Percentiles rank a stretch among this genome's conserved stretches.
Conservation (phyloP, 179 eudicot genomes). For the Vitellaria paradoxa region DNA sequence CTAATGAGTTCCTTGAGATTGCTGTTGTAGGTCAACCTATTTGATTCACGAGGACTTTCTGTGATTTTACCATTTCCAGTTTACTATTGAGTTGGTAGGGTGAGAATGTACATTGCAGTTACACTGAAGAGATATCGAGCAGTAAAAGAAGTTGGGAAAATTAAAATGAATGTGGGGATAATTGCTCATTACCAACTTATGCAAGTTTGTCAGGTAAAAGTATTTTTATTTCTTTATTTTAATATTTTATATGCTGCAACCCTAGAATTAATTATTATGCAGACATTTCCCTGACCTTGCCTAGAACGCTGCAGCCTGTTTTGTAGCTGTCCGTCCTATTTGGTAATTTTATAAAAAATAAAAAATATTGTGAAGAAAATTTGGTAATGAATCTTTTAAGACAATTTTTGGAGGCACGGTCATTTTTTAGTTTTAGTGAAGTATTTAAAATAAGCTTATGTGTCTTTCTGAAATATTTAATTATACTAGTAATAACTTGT, state of each 20-base stretch:
- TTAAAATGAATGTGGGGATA: slow-evolving; percentile 57
- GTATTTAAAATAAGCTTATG: background rate
- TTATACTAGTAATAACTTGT: no score
- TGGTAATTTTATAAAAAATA: background rate
- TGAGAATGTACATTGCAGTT: slow-evolving; percentile 62
- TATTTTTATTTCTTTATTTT: background rate
- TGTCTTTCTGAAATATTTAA: background rate
- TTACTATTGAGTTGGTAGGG: slow-evolving; percentile 18
- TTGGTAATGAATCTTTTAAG: background rate
- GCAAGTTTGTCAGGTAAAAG: slow-evolving; percentile 65
- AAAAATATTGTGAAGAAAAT: background rate
- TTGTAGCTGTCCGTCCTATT: background rate
- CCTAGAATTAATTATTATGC: background rate
- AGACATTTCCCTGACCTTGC: background rate
- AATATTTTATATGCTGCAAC: background rate
- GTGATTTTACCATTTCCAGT: background rate
- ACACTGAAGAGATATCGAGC: slow-evolving; percentile 34
- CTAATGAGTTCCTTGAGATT: slow-evolving; percentile 10
- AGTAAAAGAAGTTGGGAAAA: slow-evolving; percentile 31
- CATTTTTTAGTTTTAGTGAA: background rate
- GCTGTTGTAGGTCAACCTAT: slow-evolving; percentile 10
- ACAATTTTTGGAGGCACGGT: background rate
- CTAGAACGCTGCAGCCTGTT: background rate
- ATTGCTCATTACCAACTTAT: slow-evolving; percentile 60
- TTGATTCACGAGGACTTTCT: background rate